Evolutionary conservation across 129 eudicot species (phyloP).

Genomic region (Oenanthe sinensis): DNA sequence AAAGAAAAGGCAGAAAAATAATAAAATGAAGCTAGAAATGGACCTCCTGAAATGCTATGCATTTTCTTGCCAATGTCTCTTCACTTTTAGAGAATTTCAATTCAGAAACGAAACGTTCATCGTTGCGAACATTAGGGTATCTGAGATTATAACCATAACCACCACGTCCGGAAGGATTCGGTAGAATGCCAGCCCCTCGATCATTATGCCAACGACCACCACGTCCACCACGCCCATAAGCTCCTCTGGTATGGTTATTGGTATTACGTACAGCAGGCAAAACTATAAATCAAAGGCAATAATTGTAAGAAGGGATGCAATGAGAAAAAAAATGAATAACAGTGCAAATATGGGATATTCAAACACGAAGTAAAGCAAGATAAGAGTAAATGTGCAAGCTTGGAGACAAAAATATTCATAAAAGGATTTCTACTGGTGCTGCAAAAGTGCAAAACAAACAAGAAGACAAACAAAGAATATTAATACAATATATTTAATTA

Average conservation of each 20-base stretch:
- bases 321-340: neutral
- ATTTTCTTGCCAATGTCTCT: constrained; percentile 84
- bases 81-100: constrained; percentile 91
- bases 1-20: neutral
- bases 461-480: neutral
- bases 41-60: constrained; percentile 84
- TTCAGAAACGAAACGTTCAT: constrained; percentile 97
- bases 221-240: constrained; percentile 83
- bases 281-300: constrained; percentile 33
- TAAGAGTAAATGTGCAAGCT: neutral
- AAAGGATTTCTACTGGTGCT: neutral
- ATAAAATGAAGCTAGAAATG: neutral
- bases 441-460: neutral
- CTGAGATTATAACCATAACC: constrained; percentile 52
- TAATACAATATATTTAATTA: neutral
- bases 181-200: constrained; percentile 93
- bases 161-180: constrained; percentile 71
- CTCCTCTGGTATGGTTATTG: constrained; percentile 62
- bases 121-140: constrained; percentile 51
- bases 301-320: neutral
- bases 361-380: neutral
- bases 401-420: neutral
- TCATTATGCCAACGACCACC: constrained; percentile 88
- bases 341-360: neutral
- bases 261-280: constrained; percentile 66